phyloP scores from a whole-genome alignment of 2,329 filamentous ascomycete genomes.

The Annulohypoxylon truncatum region DNA sequence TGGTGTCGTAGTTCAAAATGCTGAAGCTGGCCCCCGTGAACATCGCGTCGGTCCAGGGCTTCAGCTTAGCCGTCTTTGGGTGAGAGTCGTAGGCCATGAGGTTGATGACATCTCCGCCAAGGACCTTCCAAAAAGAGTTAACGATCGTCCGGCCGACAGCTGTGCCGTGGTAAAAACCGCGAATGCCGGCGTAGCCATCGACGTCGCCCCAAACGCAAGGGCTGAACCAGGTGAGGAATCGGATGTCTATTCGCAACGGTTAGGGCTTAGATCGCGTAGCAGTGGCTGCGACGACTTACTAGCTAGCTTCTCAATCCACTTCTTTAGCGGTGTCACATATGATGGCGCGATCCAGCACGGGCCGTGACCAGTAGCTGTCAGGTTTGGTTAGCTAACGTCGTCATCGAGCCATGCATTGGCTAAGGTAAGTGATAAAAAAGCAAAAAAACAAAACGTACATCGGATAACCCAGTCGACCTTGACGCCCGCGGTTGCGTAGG shows the following conservation, averaged over 20 bases:
- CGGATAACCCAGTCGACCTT: constrained; percentile 68
- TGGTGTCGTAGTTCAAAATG: constrained; percentile 68
- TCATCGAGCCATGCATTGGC: no score
- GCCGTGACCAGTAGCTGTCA: constrained; percentile 62
- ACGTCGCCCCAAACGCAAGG: constrained; percentile 78
- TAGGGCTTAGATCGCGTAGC: not conserved
- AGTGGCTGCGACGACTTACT: constrained; percentile 46
- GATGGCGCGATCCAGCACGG: constrained; percentile 65
- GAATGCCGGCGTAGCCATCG: constrained; percentile 67
- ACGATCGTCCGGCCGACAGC: constrained; percentile 66
- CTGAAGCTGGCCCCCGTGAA: constrained; percentile 68
- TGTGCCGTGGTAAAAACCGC: constrained; percentile 68
- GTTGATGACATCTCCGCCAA: constrained; percentile 66
- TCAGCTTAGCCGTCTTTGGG: constrained; percentile 64
- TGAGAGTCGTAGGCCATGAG: constrained; percentile 66
- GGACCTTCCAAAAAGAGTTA: constrained; percentile 67
- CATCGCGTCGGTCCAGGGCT: constrained; percentile 61
- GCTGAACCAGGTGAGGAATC: constrained; percentile 78
- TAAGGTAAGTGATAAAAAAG: not conserved
- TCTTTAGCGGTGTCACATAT: constrained; percentile 62
- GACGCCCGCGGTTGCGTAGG: constrained; percentile 63
- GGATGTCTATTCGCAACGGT: constrained; percentile 57
- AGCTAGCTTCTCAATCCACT: constrained; percentile 62
- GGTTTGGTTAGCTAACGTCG: not conserved
- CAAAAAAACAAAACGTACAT: constrained; percentile 28